Evolutionary conservation across 2,329 filamentous ascomycete genomes (phyloP).

Genomic region (Phaeosphaeria sp.): DNA sequence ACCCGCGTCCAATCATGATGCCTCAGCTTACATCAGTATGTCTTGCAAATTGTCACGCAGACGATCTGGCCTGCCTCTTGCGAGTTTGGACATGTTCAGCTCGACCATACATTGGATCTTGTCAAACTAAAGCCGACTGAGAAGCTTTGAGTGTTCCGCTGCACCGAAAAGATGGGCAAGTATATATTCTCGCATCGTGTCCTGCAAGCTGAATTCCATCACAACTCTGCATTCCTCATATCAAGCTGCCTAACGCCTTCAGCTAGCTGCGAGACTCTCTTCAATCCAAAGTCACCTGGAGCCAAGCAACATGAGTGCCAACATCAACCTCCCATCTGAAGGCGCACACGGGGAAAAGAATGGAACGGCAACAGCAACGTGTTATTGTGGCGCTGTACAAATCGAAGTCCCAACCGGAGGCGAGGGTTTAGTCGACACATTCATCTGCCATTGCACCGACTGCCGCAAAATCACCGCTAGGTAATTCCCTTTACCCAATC

Average conservation of each 20-base stretch:
- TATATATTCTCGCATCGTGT: neutral
- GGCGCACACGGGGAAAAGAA: slow-evolving; percentile 13
- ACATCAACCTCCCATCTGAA: slow-evolving; percentile 1
- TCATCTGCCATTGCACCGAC: slow-evolving; percentile 67
- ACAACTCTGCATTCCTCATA: neutral
- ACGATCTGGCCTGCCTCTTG: neutral
- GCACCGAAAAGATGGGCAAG: slow-evolving; percentile 2
- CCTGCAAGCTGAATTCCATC: neutral
- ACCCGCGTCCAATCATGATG: neutral
- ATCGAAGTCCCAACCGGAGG: slow-evolving; percentile 21
- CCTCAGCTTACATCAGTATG: neutral
- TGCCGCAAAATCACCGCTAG: slow-evolving; percentile 50
- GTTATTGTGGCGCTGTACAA: slow-evolving; percentile 40
- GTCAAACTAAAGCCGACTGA: neutral
- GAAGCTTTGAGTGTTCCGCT: neutral
- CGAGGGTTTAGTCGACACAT: slow-evolving; percentile 55
- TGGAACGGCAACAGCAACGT: slow-evolving; percentile 37
- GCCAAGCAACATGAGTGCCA: slow-evolving; percentile 2
- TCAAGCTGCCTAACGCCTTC: neutral
- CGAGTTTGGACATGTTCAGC: neutral
- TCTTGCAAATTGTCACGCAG: neutral
- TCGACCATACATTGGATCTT: neutral
- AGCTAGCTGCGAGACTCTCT: neutral
- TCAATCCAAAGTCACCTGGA: neutral
- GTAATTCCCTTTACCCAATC: neutral